Conservation (phyloP, 768 basidiomycete species). For the Amanita pseudoporphyria region DNA sequence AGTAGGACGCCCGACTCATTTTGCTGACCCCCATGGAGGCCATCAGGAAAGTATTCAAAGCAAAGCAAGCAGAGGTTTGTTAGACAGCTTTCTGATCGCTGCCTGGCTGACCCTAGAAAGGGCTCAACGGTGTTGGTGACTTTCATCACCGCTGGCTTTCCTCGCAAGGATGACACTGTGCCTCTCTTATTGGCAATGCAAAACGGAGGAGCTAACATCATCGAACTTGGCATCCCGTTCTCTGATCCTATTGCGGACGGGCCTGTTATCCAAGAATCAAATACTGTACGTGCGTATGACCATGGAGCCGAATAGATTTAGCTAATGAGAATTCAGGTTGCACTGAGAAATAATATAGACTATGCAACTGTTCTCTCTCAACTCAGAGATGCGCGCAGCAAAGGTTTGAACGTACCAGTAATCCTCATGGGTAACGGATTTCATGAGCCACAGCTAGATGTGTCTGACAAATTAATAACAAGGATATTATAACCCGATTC, state of each 20-base stretch:
- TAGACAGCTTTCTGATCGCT: too few species aligned
- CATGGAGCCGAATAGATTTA: background rate
- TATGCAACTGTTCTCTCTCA: conserved; percentile 67
- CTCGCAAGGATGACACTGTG: conserved; percentile 69
- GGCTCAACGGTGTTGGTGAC: conserved; percentile 61
- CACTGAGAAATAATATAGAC: conserved; percentile 72
- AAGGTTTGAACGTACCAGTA: conserved; percentile 79
- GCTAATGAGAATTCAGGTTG: conserved; percentile 45
- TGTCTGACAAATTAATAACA: conserved; percentile 22
- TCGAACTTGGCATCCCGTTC: conserved; percentile 93
- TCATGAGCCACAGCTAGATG: background rate
- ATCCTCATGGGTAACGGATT: conserved; percentile 77
- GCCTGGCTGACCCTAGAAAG: conserved; percentile 20
- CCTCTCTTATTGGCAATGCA: conserved; percentile 88
- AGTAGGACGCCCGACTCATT: too few species aligned
- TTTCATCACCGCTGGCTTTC: conserved; percentile 94
- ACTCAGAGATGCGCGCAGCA: conserved; percentile 67
- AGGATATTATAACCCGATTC: conserved; percentile 94
- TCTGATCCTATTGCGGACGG: conserved; percentile 97
- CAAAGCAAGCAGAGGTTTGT: conserved; percentile 47
- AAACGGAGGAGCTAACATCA: conserved; percentile 86
- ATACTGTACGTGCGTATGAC: conserved; percentile 53
- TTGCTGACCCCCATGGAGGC: conserved; percentile 66
- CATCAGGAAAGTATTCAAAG: conserved; percentile 58
- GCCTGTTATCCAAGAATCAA: conserved; percentile 85